Conservation (phyloP, 371 early-diverging fungal genomes). For the Mucor sp. region DNA sequence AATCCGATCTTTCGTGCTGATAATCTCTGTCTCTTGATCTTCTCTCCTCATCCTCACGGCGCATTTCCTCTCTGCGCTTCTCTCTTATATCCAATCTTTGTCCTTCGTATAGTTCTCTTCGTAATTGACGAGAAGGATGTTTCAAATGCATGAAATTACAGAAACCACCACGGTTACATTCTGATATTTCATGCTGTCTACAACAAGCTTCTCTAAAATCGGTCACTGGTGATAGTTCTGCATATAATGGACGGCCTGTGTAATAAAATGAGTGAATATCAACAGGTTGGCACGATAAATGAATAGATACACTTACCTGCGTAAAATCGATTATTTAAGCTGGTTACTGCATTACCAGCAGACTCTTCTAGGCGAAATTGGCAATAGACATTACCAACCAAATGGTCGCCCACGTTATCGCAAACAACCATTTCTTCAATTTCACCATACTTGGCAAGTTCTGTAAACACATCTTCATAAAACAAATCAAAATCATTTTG, state of each 20-base stretch:
- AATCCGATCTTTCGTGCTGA: conserved; percentile 13
- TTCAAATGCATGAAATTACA: conserved; percentile 99
- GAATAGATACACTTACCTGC: conserved; percentile 58
- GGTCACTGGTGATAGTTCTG: conserved; percentile 95
- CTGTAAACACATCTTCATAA: conserved; percentile 96
- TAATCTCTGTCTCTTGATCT: conserved; percentile 29
- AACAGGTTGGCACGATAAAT: background rate
- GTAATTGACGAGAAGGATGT: conserved; percentile 73
- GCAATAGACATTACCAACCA: conserved; percentile 98
- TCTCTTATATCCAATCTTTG: conserved; percentile 71
- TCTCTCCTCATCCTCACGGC: conserved; percentile 37
- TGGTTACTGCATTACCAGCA: conserved; percentile 89
- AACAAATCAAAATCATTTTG: conserved; percentile 96
- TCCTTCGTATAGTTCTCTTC: conserved; percentile 79
- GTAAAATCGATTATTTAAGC: conserved; percentile 93
- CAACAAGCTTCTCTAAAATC: conserved; percentile 98
- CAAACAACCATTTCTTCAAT: conserved; percentile 96
- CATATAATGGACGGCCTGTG: conserved; percentile 87
- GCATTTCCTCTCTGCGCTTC: conserved; percentile 45
- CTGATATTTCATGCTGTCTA: conserved; percentile 92
- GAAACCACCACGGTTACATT: conserved; percentile 95
- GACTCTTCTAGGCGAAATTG: conserved; percentile 90
- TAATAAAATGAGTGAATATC: background rate
- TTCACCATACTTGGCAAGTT: conserved; percentile 95
- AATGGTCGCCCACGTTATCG: conserved; percentile 98